Evolutionary conservation across 2,329 filamentous ascomycete genomes (phyloP).

Genomic region (Colletotrichum filicis): DNA sequence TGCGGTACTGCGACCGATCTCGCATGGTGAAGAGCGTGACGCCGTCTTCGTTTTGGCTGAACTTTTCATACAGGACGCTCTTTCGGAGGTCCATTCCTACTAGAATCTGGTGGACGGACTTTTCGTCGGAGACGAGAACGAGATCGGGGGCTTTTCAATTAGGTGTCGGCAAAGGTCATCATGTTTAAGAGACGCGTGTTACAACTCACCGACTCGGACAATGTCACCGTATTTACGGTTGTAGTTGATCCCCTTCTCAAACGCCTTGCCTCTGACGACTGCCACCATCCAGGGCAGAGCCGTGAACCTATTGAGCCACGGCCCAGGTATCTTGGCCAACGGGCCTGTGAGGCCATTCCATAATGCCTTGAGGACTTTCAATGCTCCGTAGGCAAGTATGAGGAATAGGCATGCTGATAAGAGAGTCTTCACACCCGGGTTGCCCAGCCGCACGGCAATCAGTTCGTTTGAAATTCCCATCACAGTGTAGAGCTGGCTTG

Average conservation of each 20-base stretch:
- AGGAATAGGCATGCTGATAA: neutral
- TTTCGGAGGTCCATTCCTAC: neutral
- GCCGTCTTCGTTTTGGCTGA: neutral
- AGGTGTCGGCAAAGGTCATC: neutral
- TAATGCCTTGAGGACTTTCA: neutral
- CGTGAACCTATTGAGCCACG: neutral
- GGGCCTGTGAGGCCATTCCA: neutral
- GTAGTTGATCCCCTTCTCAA: neutral
- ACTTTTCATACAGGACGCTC: slow-evolving; percentile 13
- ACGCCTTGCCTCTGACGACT: neutral
- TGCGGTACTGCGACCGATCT: slow-evolving; percentile 7
- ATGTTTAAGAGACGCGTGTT: neutral
- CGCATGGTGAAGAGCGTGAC: slow-evolving; percentile 15
- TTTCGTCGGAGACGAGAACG: neutral
- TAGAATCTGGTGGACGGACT: neutral
- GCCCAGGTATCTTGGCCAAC: neutral
- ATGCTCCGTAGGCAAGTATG: neutral
- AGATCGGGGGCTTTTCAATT: neutral
- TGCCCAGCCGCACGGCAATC: neutral
- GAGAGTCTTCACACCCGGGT: neutral
- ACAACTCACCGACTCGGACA: neutral
- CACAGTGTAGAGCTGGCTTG: neutral
- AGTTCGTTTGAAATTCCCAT: neutral
- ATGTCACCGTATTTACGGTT: neutral
- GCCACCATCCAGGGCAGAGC: neutral